A percentile compares a stretch with the other conserved stretches of the same genome.
phyloP scores from a whole-genome alignment of 805 yeast species.

The Pichia nakasei region DNA sequence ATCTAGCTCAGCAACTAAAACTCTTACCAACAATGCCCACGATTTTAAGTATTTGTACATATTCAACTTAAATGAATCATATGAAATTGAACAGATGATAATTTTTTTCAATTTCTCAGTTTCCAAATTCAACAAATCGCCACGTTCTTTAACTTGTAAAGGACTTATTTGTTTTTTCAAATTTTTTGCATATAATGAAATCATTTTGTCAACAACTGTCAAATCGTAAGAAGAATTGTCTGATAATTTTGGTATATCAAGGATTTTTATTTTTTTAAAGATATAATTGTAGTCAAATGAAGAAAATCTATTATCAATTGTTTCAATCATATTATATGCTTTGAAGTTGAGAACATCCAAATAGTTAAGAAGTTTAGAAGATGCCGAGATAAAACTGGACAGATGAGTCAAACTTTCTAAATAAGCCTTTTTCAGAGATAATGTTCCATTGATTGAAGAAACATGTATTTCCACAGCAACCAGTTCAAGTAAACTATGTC shows the following conservation, averaged over 20 bases:
- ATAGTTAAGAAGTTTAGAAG: constrained; percentile 60
- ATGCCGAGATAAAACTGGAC: constrained; percentile 42
- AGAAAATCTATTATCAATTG: constrained; percentile 28
- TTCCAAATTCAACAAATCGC: constrained; percentile 15
- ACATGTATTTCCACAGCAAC: constrained; percentile 68
- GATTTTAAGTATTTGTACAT: constrained; percentile 63
- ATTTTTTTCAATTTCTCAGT: constrained; percentile 27
- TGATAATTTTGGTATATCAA: constrained; percentile 15
- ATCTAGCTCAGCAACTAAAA: constrained; percentile 51
- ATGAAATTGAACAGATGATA: constrained; percentile 38
- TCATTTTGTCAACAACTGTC: constrained; percentile 28
- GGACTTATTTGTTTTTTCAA: constrained; percentile 16
- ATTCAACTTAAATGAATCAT: constrained; percentile 36
- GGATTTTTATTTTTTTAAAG: constrained; percentile 29
- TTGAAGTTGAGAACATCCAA: constrained; percentile 63
- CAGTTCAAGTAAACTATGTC: constrained; percentile 55
- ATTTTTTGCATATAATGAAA: constrained; percentile 20
- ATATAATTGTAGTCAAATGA: constrained; percentile 34
- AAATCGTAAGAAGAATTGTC: constrained; percentile 32
- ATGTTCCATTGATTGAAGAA: constrained; percentile 35
- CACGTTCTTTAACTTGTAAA: constrained; percentile 11
- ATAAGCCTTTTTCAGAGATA: constrained; percentile 45
- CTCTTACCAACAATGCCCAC: constrained; percentile 77
- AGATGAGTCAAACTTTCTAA: constrained; percentile 44
- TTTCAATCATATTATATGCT: constrained; percentile 35